These are phyloP conservation scores for Geotrichum reessii DNA, from an alignment of 1,139 yeast genomes.

Conservation along the genomic window DNA sequence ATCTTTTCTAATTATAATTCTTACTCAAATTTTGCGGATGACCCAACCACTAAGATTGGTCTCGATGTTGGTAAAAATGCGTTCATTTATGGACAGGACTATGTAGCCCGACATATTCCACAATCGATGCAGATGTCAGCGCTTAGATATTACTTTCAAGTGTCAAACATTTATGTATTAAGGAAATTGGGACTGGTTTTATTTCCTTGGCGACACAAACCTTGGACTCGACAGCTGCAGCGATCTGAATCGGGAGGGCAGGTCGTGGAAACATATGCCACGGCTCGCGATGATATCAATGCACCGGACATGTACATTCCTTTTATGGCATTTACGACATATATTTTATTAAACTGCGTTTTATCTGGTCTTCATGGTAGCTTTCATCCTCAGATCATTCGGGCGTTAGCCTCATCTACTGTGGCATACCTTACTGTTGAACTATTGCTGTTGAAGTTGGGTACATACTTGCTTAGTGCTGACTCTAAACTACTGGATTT, in stretches of 20 bases:
- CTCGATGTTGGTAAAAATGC: constrained; percentile 86
- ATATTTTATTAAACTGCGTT: constrained; percentile 76
- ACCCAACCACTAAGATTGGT: constrained; percentile 81
- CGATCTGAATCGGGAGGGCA: constrained; percentile 34
- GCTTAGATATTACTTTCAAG: constrained; percentile 81
- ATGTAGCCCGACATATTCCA: constrained; percentile 58
- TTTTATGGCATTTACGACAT: constrained; percentile 84
- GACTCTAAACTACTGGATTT: constrained; percentile 68
- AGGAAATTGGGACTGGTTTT: constrained; percentile 66
- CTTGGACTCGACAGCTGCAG: constrained; percentile 42
- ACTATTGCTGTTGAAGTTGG: constrained; percentile 52
- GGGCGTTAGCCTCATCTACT: constrained; percentile 85
- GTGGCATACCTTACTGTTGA: constrained; percentile 78
- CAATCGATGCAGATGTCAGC: constrained; percentile 41
- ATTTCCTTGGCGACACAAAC: constrained; percentile 81
- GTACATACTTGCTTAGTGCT: constrained; percentile 56
- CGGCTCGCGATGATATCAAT: constrained; percentile 77
- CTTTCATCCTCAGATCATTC: constrained; percentile 90
- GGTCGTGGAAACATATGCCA: constrained; percentile 50
- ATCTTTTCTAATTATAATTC: too few relatives aligned
- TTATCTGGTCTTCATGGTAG: constrained; percentile 83
- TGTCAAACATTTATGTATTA: constrained; percentile 80
- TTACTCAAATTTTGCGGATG: constrained; percentile 50
- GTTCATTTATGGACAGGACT: constrained; percentile 61
- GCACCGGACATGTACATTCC: constrained; percentile 98